Evolutionary conservation across 1,139 yeast genomes (phyloP), one percentile per base, ranked within the genome.

Genomic region (Saccharomycopsis crataegensis): DNA sequence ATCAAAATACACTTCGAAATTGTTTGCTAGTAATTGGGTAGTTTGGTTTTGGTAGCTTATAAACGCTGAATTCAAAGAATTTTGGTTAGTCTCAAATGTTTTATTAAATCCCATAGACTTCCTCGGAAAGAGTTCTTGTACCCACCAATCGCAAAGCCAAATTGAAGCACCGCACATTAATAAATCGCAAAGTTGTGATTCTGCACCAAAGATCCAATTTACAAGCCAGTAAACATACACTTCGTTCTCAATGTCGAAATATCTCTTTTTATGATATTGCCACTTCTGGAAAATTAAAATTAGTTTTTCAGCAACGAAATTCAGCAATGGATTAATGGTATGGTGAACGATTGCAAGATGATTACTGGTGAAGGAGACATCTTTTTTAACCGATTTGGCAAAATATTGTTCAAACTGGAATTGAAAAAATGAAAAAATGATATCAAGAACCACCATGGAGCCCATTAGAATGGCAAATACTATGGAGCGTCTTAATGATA

Each of bases 341-440:
- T 48, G 50, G 43, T 48, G 50, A 17, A 28, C 33, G 9, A 48
- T 33, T 8, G 50, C 50, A 9, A 48, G 16, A 16, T 38, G 43
- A 31, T 48, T 48, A 14, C 11, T 14, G 9, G 44, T 48, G 14
- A 16, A 9, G 6, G 37, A 17, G 11, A 48, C 5, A 8, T 48
- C 50, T 9, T 48, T 22, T 12, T 16, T 16, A 11, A 28, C 43
- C 11, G 16, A 11, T 44, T 44, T 44, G 9, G 48, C 11, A 12
- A 8, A 9, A 14, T 12, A 17, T 8, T 44, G 48, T 34, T 46
- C 49, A 32, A 5, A 36, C 6, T 46, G 49, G 8, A 46, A 46
- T 5, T 33, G 45, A 8, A 46, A n/a, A 9, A 8, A 46, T 34
- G 12, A 9, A n/a, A 11, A 22, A 38, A 46, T 6, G 6, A 46